Evolutionary conservation across 1,284 basidiomycete genomes (phyloP).

Genomic region (Malassezia slooffiae): DNA sequence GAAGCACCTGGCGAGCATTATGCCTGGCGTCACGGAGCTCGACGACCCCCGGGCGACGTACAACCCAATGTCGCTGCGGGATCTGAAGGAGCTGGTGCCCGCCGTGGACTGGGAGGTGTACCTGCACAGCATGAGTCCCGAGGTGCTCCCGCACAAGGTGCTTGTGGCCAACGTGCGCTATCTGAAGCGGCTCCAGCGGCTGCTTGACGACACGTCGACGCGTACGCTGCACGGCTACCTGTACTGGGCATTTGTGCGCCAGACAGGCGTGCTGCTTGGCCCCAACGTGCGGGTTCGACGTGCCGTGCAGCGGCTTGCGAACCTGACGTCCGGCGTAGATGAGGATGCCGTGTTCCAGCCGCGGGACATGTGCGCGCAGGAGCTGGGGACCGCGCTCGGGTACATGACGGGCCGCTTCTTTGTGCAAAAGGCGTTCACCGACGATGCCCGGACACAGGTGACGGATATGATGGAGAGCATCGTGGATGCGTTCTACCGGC

Average conservation of each 20-base stretch:
- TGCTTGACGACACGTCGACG: constrained; percentile 60
- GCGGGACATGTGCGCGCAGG: constrained; percentile 54
- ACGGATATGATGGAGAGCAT: constrained; percentile 79
- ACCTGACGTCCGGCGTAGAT: constrained; percentile 66
- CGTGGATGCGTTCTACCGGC: constrained; percentile 69
- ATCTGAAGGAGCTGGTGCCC: constrained; percentile 53
- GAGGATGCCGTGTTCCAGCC: constrained; percentile 74
- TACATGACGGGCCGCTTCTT: constrained; percentile 57
- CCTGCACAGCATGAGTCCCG: constrained; percentile 62
- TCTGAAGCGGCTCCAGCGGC: constrained; percentile 57
- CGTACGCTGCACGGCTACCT: constrained; percentile 79
- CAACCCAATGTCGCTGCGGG: constrained; percentile 68
- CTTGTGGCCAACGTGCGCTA: constrained; percentile 78
- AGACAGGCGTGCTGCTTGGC: constrained; percentile 28
- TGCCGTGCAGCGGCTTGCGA: constrained; percentile 55
- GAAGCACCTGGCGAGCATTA: constrained; percentile 64
- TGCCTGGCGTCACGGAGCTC: constrained; percentile 53
- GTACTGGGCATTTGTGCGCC: constrained; percentile 45
- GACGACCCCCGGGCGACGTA: constrained; percentile 72
- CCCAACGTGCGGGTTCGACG: constrained; percentile 45
- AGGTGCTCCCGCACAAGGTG: constrained; percentile 55
- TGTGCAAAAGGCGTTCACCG: constrained; percentile 73
- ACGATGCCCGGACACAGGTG: constrained; percentile 66
- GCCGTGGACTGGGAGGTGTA: constrained; percentile 73
- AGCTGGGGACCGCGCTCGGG: constrained; percentile 49